Evolutionary conservation across 2,329 filamentous ascomycete species (phyloP), one percentile per base, ranked within the genome.

Genomic region (Talaromyces pinophilus): DNA sequence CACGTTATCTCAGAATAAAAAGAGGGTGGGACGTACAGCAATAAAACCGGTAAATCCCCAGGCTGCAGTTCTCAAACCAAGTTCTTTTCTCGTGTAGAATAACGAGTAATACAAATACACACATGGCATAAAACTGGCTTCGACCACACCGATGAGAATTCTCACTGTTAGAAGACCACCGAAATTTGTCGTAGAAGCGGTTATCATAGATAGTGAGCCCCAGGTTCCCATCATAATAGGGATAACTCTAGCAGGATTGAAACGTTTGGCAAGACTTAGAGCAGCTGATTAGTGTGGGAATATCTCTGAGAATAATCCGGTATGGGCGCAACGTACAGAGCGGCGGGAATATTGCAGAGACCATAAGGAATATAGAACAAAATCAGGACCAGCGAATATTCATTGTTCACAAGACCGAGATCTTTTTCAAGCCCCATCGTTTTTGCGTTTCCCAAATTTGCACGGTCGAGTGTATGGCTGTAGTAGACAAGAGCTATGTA

Each of bases 81-180:
- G 79, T 67, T 82, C 78, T 11, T 71, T 71, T 1, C 74, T 71
- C 0, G 70, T 73, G 65, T 76, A 83, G 52, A 87, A 86, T 0
- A 84, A 77, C 0, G 84, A 82, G 7, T 84, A 72, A 68, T 84
- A 87, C 72, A 85, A 86, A 2, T 86, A 83, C 15, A 83, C 81
- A 0, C 83, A 76, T 2, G 75, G 71, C 28, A 65, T 60, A n/a
- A 59, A 65, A 50, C 63, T 65, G 17, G 63, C 63, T 35, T 65
- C 63, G n/a, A 60, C 63, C 11, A 60, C 38, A 1, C 83, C 66
- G 19, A 67, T 67, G 28, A 67, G 57, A 30, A 67, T 50, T 8
- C 66, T 25, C 8, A 67, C 44, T 3, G 42, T 50, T 8, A 67
- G 63, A 22, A 67, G 40, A n/a, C 66, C 66, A 17, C 66, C 66